Conservation (phyloP, 169 alveolate genomes). For the Eimeria sp. region DNA sequence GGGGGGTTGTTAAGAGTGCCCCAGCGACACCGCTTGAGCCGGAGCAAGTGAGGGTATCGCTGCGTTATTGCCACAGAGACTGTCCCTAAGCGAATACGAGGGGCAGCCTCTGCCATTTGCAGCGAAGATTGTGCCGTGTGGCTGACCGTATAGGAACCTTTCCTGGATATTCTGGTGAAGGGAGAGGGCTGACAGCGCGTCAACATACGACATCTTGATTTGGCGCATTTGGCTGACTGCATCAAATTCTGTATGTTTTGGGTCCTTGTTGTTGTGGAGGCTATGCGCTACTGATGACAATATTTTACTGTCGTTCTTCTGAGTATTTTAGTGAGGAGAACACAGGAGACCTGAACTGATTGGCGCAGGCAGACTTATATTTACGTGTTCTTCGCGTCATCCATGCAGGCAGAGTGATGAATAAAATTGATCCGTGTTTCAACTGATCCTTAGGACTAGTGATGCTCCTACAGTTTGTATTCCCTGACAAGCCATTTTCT, state of each 20-base stretch:
- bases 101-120: slow-evolving; percentile 75
- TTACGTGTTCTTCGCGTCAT: too few species aligned
- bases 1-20: too few species aligned
- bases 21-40: neutral
- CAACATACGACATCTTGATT: neutral
- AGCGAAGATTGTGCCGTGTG: slow-evolving; percentile 25
- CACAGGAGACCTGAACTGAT: slow-evolving; percentile 19
- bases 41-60: neutral
- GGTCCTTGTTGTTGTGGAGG: neutral
- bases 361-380: too few species aligned
- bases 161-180: slow-evolving; percentile 34
- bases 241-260: too few species aligned
- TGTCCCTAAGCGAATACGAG: neutral
- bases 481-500: slow-evolving; percentile 17
- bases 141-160: slow-evolving; percentile 74
- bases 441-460: slow-evolving; percentile 14
- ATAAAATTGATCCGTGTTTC: slow-evolving; percentile 13
- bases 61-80: slow-evolving; percentile 27
- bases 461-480: slow-evolving; percentile 45
- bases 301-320: slow-evolving; percentile 33
- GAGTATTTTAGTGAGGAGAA: slow-evolving; percentile 14
- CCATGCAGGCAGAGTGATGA: neutral
- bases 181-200: slow-evolving; percentile 79
- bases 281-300: neutral
- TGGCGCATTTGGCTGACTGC: too few species aligned